Evolutionary conservation across 176 grass and related monocot genomes (phyloP), one percentile per base, ranked within the genome.

Genomic region (Dactylis glomerata): DNA sequence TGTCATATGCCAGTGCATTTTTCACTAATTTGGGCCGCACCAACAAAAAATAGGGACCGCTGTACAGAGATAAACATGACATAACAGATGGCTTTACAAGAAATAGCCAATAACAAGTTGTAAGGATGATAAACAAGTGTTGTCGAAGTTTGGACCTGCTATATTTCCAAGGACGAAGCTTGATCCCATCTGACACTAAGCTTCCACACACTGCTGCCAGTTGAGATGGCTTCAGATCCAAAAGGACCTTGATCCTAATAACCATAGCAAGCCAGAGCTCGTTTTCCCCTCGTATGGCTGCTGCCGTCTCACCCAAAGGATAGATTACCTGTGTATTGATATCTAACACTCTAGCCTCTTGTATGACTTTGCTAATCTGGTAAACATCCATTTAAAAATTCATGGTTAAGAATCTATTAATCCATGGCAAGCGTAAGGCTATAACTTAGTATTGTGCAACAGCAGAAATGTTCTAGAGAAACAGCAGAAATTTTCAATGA

Each of bases 141-240:
- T 67, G 56, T 67, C 83, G 27, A 77, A 52, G 75, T 75, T 68
- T 41, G 58, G 78, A 98, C 96, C 83, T 98, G 77, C 79, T 90
- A 68, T 51, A 92, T 92, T 98, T 98, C 89, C 83, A 91, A 81
- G 96, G 96, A 42, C 96, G 91, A 86, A 98, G 72, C 82, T 98
- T 98, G 80, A 98, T 98, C 75, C 93, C 96, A 92, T 95, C 96
- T 51, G 96, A 96, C 28, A 98, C 96, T 84, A 98, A 85, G 92
- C 96, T 95, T 92, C 96, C 96, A 86, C 93, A 98, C 14, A 98
- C 86, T 61, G 96, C 96, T 64, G 96, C 91, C 70, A 98, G 84
- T 78, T 98, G 89, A 90, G 96, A 81, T 79, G 96, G 93, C 78
- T 98, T 98, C 80, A 96, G 82, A 86, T 93, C 87, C 77, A 95